Base-by-base conservation (phyloP, 2,329 filamentous ascomycete species). In the Diaporthe citri region DNA sequence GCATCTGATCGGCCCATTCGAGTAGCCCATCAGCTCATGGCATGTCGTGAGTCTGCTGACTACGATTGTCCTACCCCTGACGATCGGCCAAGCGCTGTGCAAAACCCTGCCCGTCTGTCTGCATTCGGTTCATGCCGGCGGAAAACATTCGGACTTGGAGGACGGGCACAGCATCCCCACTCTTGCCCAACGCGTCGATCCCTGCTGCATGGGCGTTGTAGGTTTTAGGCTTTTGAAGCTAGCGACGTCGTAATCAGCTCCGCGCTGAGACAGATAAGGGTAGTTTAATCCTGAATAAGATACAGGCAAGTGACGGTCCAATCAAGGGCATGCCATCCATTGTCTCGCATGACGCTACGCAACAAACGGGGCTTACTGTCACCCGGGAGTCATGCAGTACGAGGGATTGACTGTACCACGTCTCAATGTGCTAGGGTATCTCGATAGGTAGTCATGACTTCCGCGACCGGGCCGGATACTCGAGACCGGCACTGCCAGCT, bases 401-500 rank as follows among this genome's bases (percentile, higher is more conserved):
- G 10, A 15, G 15, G 52, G 25, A 17, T 22, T 9, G 20, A 48
- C 20, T 22, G 6, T 17, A 3, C 0, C 8, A 20, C 20, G 17
- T 8, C 15, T 15, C 12, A 52, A 13, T 12, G 13, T 56, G 34
- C 3, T 4, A 15, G 15, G 13, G 34, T 59, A 39, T 59, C 56
- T 39, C 22, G 20, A 28, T 9, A 15, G 12, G 15, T n/a, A 25
- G 22, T 9, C 5, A 13, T 8, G 9, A 12, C 31, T 20, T 67
- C 48, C 64, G 64, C 48, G 8, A 55, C 48, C 64, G 64, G 64
- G 64, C 64, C 64, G 64, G 64, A 55, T 25, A 20, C 1, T 41
- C 22, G 31, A 22, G 34, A 41, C 22, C 22, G 48, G 48, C n/a
- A 28, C 5, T 20, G 34, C n/a, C 9, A 39, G 3, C 12, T 52